Conservation (phyloP, 176 grass and related monocot genomes). For the Chrysopogon serrulatus region DNA sequence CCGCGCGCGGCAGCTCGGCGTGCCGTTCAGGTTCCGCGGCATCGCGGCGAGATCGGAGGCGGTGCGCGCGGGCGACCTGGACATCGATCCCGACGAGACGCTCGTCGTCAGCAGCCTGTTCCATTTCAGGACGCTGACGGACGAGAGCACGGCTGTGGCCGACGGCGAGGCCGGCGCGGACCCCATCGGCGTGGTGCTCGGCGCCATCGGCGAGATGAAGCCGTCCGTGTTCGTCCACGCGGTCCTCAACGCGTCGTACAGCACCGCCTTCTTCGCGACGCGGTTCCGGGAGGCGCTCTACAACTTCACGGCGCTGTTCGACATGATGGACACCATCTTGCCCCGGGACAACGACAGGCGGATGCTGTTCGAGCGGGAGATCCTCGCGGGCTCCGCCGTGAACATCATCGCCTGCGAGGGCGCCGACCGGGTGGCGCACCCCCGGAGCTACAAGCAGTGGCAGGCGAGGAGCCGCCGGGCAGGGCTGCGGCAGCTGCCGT, state of each 20-base stretch:
- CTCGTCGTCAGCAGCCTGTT: constrained; percentile 10
- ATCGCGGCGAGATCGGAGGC: constrained; percentile 22
- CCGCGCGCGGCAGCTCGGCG: constrained; percentile 12
- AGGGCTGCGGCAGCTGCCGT: neutral
- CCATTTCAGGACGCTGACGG: constrained; percentile 23
- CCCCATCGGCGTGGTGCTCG: constrained; percentile 30
- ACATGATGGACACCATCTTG: constrained; percentile 30
- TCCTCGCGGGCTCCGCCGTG: neutral
- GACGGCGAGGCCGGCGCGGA: neutral
- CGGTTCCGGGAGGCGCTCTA: constrained; percentile 39
- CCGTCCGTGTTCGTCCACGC: constrained; percentile 29
- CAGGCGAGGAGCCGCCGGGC: neutral
- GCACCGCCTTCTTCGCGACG: constrained; percentile 26
- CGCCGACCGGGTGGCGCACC: constrained; percentile 7
- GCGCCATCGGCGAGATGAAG: constrained; percentile 19
- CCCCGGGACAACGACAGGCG: constrained; percentile 10
- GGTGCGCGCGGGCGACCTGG: constrained; percentile 11
- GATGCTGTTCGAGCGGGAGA: constrained; percentile 27
- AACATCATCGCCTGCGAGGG: constrained; percentile 51
- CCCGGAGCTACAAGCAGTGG: constrained; percentile 46
- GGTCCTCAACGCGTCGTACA: constrained; percentile 25
- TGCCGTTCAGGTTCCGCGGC: constrained; percentile 34
- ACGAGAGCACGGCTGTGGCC: neutral
- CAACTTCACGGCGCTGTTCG: constrained; percentile 23
- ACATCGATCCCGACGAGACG: constrained; percentile 26